These are phyloP conservation scores for Claviceps sp. DNA, from an alignment of 2,329 filamentous ascomycete species.

Conservation along the genomic window DNA sequence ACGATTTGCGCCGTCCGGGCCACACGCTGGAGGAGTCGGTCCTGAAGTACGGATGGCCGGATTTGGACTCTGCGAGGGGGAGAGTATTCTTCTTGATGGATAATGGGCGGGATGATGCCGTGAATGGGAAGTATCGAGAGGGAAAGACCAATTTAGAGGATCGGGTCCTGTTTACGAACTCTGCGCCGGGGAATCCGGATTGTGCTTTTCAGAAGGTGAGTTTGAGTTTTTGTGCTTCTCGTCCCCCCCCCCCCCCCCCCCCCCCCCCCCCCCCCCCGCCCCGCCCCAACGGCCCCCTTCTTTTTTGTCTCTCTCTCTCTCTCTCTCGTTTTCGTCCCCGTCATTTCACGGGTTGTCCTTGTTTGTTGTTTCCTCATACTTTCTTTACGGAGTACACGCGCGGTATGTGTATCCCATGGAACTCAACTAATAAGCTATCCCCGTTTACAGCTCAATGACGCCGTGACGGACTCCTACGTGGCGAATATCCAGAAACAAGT, in stretches of 20 bases:
- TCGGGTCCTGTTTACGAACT: conserved; percentile 34
- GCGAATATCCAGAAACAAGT: conserved; percentile 30
- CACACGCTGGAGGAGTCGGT: conserved; percentile 32
- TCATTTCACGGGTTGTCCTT: too few species aligned
- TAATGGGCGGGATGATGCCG: conserved; percentile 27
- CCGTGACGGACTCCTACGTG: conserved; percentile 18
- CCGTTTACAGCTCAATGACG: conserved; percentile 26
- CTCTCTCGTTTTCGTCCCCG: neutral
- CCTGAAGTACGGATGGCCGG: conserved; percentile 33
- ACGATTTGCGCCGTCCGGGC: conserved; percentile 27
- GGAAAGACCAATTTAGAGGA: conserved; percentile 23
- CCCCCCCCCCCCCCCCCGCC: too few species aligned
- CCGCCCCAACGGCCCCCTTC: neutral
- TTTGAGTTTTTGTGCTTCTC: neutral
- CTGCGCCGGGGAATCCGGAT: conserved; percentile 28
- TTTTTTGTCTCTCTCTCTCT: neutral
- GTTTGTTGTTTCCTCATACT: too few species aligned
- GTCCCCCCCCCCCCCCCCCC: too few species aligned
- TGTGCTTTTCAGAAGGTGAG: conserved; percentile 32
- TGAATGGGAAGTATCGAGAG: conserved; percentile 25
- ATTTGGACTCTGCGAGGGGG: conserved; percentile 27
- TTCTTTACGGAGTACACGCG: too few species aligned
- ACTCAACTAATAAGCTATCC: neutral
- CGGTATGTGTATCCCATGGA: neutral
- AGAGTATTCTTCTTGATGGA: conserved; percentile 38